Base-by-base conservation (phyloP, 176 grass and related monocot genomes). In the Urochloa ruziziensis region DNA sequence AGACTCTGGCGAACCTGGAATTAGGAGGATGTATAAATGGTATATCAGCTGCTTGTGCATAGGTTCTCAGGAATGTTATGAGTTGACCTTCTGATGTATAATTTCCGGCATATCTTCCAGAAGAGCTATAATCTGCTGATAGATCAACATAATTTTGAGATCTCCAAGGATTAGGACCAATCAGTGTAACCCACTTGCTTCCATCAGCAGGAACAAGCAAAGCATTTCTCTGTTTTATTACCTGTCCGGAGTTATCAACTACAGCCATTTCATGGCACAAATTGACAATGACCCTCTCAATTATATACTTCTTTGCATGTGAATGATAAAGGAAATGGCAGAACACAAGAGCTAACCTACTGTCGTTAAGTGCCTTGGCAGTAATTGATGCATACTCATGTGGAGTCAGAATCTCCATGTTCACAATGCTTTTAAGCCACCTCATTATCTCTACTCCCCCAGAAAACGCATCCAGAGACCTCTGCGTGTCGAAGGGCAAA, bases 161-260 rank as follows among this genome's bases (percentile, higher is more conserved):
- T 43, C 32, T 44, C 72, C 80, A 90, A 49, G 84, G 66, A 79
- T 90, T 90, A 27, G 49, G 6, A 59, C 48, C 68, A 43, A 86
- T 52, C 65, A 90, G 34, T 28, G 28, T 54, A 36, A 36, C 65
- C 88, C 84, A 86, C 61, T 90, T 87, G 84, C 79, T 90, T 48
- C 17, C 56, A 53, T 70, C 25, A 28, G 64, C 70, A 43, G 84
- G 88, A 70, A 83, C n/a, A 59, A 90, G 73, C 62, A 58, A 63
- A 28, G 23, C 4, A 28, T 21, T 81, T 44, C 32, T 57, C 12
- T 11, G 34, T 28, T 28, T 59, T 42, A 42, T 4, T 6, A 76
- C 6, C 3, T 48, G 33, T 37, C 75, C 34, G 0, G 54, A 60
- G 29, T 71, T 73, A 70, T 85, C 68, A 5, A 84, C 56, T 0